A percentile compares a stretch with the other conserved stretches of the same genome.
These are phyloP conservation scores for Dichotomopilus funicola DNA, from an alignment of 2,329 filamentous ascomycete species.

Conservation along the genomic window DNA sequence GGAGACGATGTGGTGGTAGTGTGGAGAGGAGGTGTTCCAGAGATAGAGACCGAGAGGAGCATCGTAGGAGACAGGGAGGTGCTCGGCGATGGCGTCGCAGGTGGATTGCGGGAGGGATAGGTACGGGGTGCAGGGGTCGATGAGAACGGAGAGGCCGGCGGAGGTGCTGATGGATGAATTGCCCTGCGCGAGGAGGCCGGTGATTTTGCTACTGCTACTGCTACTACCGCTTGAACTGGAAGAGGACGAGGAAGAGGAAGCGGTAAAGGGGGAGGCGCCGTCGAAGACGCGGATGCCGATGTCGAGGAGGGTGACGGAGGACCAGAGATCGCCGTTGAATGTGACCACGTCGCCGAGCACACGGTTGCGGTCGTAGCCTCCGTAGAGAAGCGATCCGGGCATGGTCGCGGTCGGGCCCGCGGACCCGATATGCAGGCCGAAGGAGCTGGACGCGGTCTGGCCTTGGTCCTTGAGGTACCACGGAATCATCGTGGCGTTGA, in stretches of 20 bases:
- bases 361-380: conserved; percentile 12
- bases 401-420: background rate
- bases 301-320: background rate
- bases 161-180: background rate
- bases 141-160: background rate
- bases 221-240: no score
- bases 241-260: background rate
- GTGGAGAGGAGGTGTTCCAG: conserved; percentile 7
- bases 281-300: conserved; percentile 2
- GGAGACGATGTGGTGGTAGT: background rate
- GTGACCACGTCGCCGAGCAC: background rate
- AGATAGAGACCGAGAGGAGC: conserved; percentile 7
- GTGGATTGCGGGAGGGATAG: conserved; percentile 2
- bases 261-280: conserved; percentile 1
- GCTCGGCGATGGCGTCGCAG: conserved; percentile 4
- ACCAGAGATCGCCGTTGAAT: background rate
- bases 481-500: conserved; percentile 8
- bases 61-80: conserved; percentile 6
- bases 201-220: background rate
- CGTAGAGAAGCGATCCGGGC: conserved; percentile 3
- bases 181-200: background rate
- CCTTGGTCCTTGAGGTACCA: background rate
- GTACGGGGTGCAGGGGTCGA: conserved; percentile 8
- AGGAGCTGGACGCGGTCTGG: background rate
- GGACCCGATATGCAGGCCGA: conserved; percentile 5